Evolutionary conservation across 176 grass and related monocot genomes (phyloP).

Genomic region (Aegilops speltoides): DNA sequence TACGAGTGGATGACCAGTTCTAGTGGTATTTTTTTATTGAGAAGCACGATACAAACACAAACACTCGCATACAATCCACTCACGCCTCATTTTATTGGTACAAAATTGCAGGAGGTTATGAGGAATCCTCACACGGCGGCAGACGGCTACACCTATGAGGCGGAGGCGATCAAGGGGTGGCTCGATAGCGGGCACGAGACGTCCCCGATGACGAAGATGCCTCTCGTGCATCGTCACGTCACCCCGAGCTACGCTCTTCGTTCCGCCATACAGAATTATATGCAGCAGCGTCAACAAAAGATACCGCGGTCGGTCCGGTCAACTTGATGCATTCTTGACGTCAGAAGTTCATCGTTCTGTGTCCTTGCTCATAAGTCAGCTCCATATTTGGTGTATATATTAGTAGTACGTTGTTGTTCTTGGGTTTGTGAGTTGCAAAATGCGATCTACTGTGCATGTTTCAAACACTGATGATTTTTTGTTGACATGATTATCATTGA

Average conservation of each 20-base stretch:
- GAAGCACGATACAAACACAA: too few species aligned
- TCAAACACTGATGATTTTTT: too few species aligned
- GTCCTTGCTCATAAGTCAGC: neutral
- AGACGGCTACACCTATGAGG: constrained; percentile 80
- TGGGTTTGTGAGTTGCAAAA: too few species aligned
- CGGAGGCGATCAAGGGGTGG: constrained; percentile 69
- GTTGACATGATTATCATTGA: too few species aligned
- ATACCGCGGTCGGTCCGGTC: neutral
- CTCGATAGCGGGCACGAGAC: constrained; percentile 52
- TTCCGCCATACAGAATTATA: constrained; percentile 62
- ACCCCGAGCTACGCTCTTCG: constrained; percentile 58
- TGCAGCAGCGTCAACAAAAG: neutral
- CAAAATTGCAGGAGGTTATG: constrained; percentile 68
- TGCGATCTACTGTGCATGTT: too few species aligned
- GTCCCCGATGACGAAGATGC: constrained; percentile 76
- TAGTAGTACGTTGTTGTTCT: neutral
- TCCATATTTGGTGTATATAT: neutral
- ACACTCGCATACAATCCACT: too few species aligned
- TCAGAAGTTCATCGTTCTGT: too few species aligned
- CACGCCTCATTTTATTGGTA: neutral
- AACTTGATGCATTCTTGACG: neutral
- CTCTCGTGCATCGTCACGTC: constrained; percentile 42
- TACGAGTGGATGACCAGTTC: too few species aligned
- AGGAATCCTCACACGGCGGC: constrained; percentile 73
- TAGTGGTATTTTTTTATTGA: too few species aligned